Conservation (phyloP, 805 yeast genomes). For the Metschnikowia lachancei region DNA sequence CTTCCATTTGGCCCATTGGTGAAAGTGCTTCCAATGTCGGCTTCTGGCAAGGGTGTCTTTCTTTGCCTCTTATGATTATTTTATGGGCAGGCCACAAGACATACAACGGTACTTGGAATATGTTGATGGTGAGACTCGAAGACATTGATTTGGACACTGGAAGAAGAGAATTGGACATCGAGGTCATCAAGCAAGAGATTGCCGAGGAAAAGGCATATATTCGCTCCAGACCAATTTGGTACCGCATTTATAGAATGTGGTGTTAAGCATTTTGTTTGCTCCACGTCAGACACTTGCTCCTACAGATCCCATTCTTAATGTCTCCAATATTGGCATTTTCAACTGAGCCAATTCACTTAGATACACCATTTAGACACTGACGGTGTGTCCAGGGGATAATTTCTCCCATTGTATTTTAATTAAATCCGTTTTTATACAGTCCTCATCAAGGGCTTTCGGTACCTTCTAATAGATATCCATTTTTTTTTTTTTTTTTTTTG, state of each 20-base stretch:
- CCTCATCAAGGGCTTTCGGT: background rate
- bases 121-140: constrained; percentile 38
- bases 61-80: constrained; percentile 39
- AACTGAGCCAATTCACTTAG: background rate
- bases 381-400: background rate
- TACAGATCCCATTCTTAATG: background rate
- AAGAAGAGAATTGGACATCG: constrained; percentile 41
- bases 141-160: constrained; percentile 65
- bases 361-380: background rate
- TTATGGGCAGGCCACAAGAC: constrained; percentile 46
- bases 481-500: background rate
- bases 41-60: constrained; percentile 52
- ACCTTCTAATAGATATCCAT: background rate
- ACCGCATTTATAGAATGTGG: constrained; percentile 30
- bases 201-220: constrained; percentile 33
- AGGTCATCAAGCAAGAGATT: constrained; percentile 35
- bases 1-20: constrained; percentile 39
- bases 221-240: constrained; percentile 25
- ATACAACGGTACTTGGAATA: constrained; percentile 28
- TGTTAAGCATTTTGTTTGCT: constrained; percentile 18
- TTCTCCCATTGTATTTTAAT: background rate
- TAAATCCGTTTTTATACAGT: background rate
- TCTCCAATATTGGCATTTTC: no score
- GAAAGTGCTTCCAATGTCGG: constrained; percentile 19
- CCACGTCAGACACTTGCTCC: background rate